Conservation (phyloP, 768 basidiomycete genomes). For the Suillus clintonianus region DNA sequence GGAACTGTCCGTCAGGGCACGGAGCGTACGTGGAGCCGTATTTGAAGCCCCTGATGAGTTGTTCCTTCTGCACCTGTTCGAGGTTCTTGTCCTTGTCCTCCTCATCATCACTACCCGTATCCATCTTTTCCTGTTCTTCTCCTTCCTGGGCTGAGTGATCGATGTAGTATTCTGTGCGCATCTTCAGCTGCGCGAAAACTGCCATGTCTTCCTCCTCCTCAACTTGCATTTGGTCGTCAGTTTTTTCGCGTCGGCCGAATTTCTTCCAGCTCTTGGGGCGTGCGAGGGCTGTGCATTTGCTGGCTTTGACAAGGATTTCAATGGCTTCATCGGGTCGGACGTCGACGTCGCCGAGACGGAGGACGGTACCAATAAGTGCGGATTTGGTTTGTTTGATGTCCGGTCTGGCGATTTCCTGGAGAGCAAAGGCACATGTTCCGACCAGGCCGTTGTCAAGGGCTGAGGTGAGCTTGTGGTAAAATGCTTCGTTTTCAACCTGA, state of each 20-base stretch:
- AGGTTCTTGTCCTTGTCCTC: slow-evolving; percentile 37
- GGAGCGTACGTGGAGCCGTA: slow-evolving; percentile 90
- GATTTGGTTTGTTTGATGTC: slow-evolving; percentile 73
- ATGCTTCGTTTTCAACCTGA: slow-evolving; percentile 74
- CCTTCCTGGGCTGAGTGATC: slow-evolving; percentile 42
- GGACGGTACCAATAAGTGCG: slow-evolving; percentile 55
- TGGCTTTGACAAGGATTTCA: slow-evolving; percentile 70
- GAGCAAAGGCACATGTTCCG: slow-evolving; percentile 31
- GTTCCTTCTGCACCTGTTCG: slow-evolving; percentile 72
- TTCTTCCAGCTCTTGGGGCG: slow-evolving; percentile 82
- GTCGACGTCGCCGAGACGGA: slow-evolving; percentile 80
- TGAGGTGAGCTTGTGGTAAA: slow-evolving; percentile 53
- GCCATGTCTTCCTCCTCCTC: slow-evolving; percentile 30
- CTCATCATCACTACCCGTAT: slow-evolving; percentile 33
- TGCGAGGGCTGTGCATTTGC: slow-evolving; percentile 76
- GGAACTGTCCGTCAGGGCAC: slow-evolving; percentile 84
- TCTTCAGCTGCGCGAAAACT: slow-evolving; percentile 42
- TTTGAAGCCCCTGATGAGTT: slow-evolving; percentile 81
- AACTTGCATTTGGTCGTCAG: slow-evolving; percentile 29
- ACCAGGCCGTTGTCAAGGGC: slow-evolving; percentile 33
- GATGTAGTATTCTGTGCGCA: slow-evolving; percentile 57
- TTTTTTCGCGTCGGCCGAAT: slow-evolving; percentile 47
- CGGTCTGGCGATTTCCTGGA: slow-evolving; percentile 41
- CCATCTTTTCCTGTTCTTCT: slow-evolving; percentile 27
- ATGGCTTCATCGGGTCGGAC: slow-evolving; percentile 69